Conservation (phyloP, 2,329 filamentous ascomycete genomes). For the Colletotrichum tabaci region DNA sequence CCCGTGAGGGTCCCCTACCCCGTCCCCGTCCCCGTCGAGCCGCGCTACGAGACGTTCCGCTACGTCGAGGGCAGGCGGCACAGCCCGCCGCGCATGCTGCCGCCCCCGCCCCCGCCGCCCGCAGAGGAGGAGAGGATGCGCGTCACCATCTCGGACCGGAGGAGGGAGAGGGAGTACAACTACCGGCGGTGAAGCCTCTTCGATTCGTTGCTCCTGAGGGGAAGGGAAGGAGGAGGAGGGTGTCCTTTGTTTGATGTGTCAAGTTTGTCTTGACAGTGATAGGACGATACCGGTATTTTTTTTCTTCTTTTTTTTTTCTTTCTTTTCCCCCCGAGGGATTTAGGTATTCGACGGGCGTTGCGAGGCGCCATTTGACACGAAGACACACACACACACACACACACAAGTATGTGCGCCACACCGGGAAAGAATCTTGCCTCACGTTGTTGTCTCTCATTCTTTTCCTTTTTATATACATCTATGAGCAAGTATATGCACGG, state of each 20-base stretch:
- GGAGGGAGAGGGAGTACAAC: conserved; percentile 51
- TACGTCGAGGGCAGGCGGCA: conserved; percentile 65
- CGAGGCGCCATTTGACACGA: too few species aligned
- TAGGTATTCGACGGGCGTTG: too few species aligned
- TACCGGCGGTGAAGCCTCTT: conserved; percentile 8
- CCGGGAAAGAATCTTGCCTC: background rate
- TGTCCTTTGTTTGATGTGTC: too few species aligned
- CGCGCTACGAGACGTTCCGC: conserved; percentile 64
- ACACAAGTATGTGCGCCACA: background rate
- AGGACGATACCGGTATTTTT: too few species aligned
- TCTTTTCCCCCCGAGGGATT: too few species aligned
- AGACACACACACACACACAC: background rate
- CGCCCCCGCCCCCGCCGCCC: conserved; percentile 50
- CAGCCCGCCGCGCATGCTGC: conserved; percentile 50
- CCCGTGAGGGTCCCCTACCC: conserved; percentile 60
- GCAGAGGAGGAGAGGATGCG: conserved; percentile 51
- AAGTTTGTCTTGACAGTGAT: too few species aligned
- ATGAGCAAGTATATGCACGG: too few species aligned
- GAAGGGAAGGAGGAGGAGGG: too few species aligned
- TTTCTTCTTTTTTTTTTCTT: too few species aligned
- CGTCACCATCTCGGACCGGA: conserved; percentile 53
- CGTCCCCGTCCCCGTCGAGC: conserved; percentile 53
- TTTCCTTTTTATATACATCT: background rate
- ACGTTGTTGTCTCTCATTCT: background rate
- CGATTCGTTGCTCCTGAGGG: too few species aligned